Conservation (phyloP, 202 grass and related monocot genomes). For the Carex arenaria region DNA sequence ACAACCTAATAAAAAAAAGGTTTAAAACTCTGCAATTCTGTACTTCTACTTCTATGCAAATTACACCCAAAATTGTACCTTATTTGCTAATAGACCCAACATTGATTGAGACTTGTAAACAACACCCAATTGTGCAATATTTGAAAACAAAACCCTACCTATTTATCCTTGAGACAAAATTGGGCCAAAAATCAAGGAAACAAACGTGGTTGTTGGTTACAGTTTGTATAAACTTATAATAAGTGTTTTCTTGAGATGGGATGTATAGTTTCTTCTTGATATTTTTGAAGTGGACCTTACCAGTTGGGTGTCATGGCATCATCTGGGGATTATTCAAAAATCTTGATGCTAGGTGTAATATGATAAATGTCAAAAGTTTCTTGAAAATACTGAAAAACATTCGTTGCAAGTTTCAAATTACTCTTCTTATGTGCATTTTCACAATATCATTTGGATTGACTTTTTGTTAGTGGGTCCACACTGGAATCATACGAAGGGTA, state of each 20-base stretch:
- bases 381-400: not conserved
- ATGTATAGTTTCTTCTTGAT: not conserved
- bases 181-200: not conserved
- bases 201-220: not conserved
- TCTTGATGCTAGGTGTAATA: not conserved
- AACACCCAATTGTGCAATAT: not conserved
- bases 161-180: not conserved
- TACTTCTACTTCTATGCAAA: conserved; percentile 10
- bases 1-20: conserved; percentile 81
- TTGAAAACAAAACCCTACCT: not conserved
- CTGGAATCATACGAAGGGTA: conserved; percentile 77
- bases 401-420: not conserved
- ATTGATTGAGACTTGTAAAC: not conserved
- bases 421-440: not conserved
- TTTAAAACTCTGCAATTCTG: conserved; percentile 30
- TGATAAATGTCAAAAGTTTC: not conserved
- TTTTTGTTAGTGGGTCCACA: conserved; percentile 66
- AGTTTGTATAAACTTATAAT: not conserved
- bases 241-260: not conserved
- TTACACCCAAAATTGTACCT: not conserved
- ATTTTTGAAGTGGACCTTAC: not conserved
- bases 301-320: not conserved
- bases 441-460: conserved; percentile 14
- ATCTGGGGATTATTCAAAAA: not conserved
- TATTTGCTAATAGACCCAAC: not conserved